Evolutionary conservation across 768 basidiomycete genomes (phyloP), one percentile per base, ranked within the genome.

Genomic region (Russula olivacea): DNA sequence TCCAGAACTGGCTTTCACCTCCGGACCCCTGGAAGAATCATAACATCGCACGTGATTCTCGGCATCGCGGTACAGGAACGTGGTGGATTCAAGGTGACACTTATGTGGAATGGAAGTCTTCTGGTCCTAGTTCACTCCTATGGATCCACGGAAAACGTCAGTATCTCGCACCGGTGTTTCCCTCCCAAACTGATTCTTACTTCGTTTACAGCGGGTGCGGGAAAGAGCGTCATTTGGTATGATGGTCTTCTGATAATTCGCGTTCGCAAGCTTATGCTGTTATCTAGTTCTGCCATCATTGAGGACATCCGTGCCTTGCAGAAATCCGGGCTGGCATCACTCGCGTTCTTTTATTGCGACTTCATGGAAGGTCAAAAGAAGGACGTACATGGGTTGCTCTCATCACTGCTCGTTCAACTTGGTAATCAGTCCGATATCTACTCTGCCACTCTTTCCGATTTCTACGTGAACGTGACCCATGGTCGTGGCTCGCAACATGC

Each of bases 81-180:
- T 61, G 61, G 61, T 50, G 55, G 28, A 49, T 50, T 30, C 2
- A 49, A 28, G 28, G 45, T 5, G 38, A 36, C 38, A 7, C 15
- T 8, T 61, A 56, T 25, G 17, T 9, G 2, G 25, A 61, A n/a
- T 61, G 61, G 61, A 61, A 50, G 6, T 12, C 7, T 3, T 30
- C 45, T 30, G 36, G 36, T 3, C 21, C 45, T 30, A 28, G 36
- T 23, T 61, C 47, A 8, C 28, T 61, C 3, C 23, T 61, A 28
- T 61, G 61, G 61, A 32, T 61, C 2, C n/a, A 48, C 14, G 54
- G 61, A 15, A 61, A 61, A 21, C 47, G 61, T 61, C 32, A 36
- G 54, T 25, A 47, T 32, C 11, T 36, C 11, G 8, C 25, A n/a
- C 47, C 12, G 32, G 3, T 50, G 11, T n/a, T n/a, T n/a, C n/a